These are phyloP conservation scores for Trametes pubescens DNA, from an alignment of 1,284 basidiomycete species.

Conservation along the genomic window DNA sequence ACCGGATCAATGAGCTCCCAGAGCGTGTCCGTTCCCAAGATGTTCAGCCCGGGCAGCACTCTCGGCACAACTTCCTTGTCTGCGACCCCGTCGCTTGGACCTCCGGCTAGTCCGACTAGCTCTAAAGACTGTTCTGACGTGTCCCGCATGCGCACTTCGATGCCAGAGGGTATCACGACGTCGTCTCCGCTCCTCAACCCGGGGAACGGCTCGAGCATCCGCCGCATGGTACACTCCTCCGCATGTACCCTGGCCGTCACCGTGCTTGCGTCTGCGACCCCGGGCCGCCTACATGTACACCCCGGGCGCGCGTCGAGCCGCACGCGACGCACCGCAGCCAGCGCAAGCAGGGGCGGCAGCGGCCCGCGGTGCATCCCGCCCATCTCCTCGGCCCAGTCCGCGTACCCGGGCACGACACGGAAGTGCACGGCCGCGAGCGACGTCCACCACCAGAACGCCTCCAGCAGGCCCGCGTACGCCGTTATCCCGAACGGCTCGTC, in stretches of 20 bases:
- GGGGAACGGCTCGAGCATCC: slow-evolving; percentile 15
- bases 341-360: slow-evolving; percentile 2
- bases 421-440: slow-evolving; percentile 9
- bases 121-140: neutral
- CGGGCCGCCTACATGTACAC: slow-evolving; percentile 3
- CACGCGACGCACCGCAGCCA: slow-evolving; percentile 8
- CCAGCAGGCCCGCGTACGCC: slow-evolving; percentile 15
- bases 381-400: neutral
- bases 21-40: slow-evolving; percentile 8
- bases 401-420: neutral
- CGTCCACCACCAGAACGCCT: slow-evolving; percentile 23
- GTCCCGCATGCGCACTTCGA: neutral
- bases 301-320: neutral
- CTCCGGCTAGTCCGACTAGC: neutral
- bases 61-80: neutral
- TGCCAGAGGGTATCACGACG: neutral
- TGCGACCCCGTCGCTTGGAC: neutral
- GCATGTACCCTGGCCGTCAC: no score
- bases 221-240: slow-evolving; percentile 3
- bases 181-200: neutral
- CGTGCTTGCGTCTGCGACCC: no score
- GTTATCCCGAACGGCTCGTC: slow-evolving; percentile 1
- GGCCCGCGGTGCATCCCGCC: neutral
- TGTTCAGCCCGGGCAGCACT: slow-evolving; percentile 3
- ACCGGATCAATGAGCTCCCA: slow-evolving; percentile 14